Evolutionary conservation across 805 yeast genomes (phyloP), one percentile per base, ranked within the genome.

Genomic region (Yamadazyma kitorensis): DNA sequence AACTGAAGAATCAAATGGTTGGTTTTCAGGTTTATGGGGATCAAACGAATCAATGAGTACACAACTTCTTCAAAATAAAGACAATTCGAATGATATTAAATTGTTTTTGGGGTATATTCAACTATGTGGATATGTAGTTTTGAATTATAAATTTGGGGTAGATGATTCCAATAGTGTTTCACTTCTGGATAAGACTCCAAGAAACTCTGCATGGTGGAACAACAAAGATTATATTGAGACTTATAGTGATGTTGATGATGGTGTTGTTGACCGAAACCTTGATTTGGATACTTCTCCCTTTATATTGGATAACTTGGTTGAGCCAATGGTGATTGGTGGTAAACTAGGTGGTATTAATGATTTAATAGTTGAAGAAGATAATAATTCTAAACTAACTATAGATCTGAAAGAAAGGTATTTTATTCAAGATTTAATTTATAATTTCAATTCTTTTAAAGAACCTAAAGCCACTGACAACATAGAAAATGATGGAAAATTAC

Each of bases 311-410:
- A 40, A 40, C 27, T 26, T 28, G 14, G 27, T 27, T 5, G 40
- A 45, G 7, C 48, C 54, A 33, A 38, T 57, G 41, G 35, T 50
- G 3, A 43, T 61, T 9, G 64, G 62, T 1, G 66, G 62, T 6
- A 60, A 53, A 33, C 31, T 65, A 19, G 68, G 64, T 3, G 70
- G 68, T 4, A 45, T 64, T n/a, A 47, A 50, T 29, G 69, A 64
- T 32, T 49, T 65, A 29, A 36, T 47, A 6, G 41, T 54, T 6
- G 54, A 49, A 12, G 43, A 42, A 6, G 44, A 44, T 5, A 36
- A 43, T 12, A 37, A 37, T 12, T 33, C 43, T n/a, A 35, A 43
- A 6, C 29, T 40, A 17, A 31, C 30, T 22, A 39, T 56, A 13
- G 59, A 57, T 27, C 31, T 42, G 14, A 39, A 42, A 7, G 37